phyloP scores from a whole-genome alignment of 352 stramenopile genomes.

The Phytophthora fragariaefolia region DNA sequence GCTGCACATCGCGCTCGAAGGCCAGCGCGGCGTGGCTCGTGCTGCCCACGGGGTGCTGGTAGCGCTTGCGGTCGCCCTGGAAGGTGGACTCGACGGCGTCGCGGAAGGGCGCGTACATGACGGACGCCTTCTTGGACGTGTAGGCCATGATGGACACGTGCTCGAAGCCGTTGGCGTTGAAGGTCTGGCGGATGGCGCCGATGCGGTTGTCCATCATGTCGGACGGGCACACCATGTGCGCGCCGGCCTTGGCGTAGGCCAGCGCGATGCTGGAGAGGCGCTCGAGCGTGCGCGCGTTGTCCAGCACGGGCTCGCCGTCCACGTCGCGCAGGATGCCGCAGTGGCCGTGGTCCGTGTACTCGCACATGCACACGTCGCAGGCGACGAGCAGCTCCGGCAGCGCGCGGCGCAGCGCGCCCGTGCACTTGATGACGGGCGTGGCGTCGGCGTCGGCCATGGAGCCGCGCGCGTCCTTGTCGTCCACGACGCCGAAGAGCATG shows the following conservation, averaged over 20 bases:
- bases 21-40: conserved; percentile 83
- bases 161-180: conserved; percentile 96
- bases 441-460: conserved; percentile 74
- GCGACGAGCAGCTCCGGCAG: conserved; percentile 83
- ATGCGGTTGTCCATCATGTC: conserved; percentile 99
- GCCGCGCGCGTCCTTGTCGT: conserved; percentile 80
- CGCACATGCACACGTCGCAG: conserved; percentile 91
- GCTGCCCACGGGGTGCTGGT: conserved; percentile 94
- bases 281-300: conserved; percentile 97
- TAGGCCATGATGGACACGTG: conserved; percentile 99
- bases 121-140: conserved; percentile 98
- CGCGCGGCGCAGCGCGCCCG: conserved; percentile 61
- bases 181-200: conserved; percentile 92
- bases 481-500: conserved; percentile 91
- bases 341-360: conserved; percentile 92
- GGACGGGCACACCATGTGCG: conserved; percentile 97
- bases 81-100: conserved; percentile 97
- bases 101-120: conserved; percentile 97
- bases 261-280: conserved; percentile 96
- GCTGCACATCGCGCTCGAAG: conserved; percentile 77
- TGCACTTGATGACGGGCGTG: conserved; percentile 85
- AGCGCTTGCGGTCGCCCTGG: conserved; percentile 96
- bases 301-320: conserved; percentile 95
- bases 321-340: conserved; percentile 86
- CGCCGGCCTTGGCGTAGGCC: conserved; percentile 95